Conservation (phyloP, 2,329 filamentous ascomycete species). For the Fusarium chuoi region DNA sequence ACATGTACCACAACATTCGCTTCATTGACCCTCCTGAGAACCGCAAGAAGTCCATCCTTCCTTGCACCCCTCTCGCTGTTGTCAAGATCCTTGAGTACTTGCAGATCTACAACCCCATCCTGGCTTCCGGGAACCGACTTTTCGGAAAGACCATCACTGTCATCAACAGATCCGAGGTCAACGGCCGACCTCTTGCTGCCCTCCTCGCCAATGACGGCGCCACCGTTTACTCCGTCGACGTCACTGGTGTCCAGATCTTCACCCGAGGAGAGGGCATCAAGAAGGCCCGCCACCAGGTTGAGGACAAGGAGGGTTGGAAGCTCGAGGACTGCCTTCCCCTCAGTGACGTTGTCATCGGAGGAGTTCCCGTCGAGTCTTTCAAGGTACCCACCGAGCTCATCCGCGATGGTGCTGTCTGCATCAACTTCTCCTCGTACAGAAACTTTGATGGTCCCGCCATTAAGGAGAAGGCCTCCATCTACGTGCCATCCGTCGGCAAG, state of each 20-base stretch:
- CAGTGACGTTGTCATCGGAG: conserved; percentile 94
- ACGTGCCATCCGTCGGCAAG: conserved; percentile 96
- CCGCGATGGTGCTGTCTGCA: conserved; percentile 93
- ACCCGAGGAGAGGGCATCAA: conserved; percentile 88
- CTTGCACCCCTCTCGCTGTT: conserved; percentile 93
- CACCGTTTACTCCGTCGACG: conserved; percentile 92
- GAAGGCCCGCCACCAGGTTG: conserved; percentile 85
- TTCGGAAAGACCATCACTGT: conserved; percentile 96
- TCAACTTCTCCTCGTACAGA: conserved; percentile 96
- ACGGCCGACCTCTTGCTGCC: conserved; percentile 90
- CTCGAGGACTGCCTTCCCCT: conserved; percentile 84
- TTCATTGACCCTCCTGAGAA: conserved; percentile 85
- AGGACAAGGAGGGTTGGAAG: conserved; percentile 82
- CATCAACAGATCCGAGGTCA: conserved; percentile 96
- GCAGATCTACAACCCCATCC: conserved; percentile 94
- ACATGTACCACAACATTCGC: conserved; percentile 99
- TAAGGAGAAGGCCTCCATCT: conserved; percentile 96
- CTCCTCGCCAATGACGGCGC: conserved; percentile 96
- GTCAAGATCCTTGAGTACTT: conserved; percentile 98
- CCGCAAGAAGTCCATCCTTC: conserved; percentile 88
- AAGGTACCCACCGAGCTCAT: conserved; percentile 88
- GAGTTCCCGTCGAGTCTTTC: conserved; percentile 87
- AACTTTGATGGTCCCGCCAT: conserved; percentile 88
- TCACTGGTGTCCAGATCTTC: conserved; percentile 92
- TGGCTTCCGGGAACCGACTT: conserved; percentile 91